These are phyloP conservation scores for Chrysosphaeria jannelii DNA, from an alignment of 2,329 filamentous ascomycete species.

Conservation along the genomic window DNA sequence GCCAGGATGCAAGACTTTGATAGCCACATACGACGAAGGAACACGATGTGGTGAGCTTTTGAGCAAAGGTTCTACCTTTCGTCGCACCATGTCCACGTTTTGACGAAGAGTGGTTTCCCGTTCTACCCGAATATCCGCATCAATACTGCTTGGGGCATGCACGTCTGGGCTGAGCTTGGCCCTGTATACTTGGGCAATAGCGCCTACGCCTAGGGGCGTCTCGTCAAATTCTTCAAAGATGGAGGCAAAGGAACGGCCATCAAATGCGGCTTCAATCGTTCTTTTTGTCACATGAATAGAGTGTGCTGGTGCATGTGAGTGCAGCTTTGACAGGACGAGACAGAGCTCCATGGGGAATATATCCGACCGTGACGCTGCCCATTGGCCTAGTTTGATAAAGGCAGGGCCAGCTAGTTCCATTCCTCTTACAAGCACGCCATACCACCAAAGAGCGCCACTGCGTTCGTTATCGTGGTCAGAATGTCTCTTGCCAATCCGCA, in stretches of 20 bases:
- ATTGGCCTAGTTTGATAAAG: conserved; percentile 98
- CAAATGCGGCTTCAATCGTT: conserved; percentile 58
- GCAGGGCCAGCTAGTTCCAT: conserved; percentile 90
- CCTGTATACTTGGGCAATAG: conserved; percentile 93
- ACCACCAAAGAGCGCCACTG: conserved; percentile 78
- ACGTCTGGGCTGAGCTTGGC: conserved; percentile 66
- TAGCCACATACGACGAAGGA: conserved; percentile 72
- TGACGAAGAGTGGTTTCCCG: neutral
- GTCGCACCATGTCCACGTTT: conserved; percentile 33
- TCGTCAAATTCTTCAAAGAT: conserved; percentile 94
- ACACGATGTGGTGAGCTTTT: conserved; percentile 66
- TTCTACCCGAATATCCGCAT: conserved; percentile 7
- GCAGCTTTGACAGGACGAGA: conserved; percentile 71
- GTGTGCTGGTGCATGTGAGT: conserved; percentile 83
- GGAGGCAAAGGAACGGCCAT: conserved; percentile 49
- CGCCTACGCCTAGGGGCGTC: conserved; percentile 67
- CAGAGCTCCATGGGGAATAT: conserved; percentile 91
- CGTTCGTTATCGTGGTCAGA: conserved; percentile 41
- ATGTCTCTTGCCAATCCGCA: conserved; percentile 46
- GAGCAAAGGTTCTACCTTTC: conserved; percentile 57
- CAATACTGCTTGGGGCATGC: conserved; percentile 28
- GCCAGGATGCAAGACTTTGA: conserved; percentile 82
- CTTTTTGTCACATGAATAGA: conserved; percentile 49
- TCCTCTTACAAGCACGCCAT: conserved; percentile 50
- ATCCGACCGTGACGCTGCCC: conserved; percentile 85